phyloP scores from a whole-genome alignment of 371 early-diverging fungal genomes.

The Syncephalastrum contaminatum region DNA sequence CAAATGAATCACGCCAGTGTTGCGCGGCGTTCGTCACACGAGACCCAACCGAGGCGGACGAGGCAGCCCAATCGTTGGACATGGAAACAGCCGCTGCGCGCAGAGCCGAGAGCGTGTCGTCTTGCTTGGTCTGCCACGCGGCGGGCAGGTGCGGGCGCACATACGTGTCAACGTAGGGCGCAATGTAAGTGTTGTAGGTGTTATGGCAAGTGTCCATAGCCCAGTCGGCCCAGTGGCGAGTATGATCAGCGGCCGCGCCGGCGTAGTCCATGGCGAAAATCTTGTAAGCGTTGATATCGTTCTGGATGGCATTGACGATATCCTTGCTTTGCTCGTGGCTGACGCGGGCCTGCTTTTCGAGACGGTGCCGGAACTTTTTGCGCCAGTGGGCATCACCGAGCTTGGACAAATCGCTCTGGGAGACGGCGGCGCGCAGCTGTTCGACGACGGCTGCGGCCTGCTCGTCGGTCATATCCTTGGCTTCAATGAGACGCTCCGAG shows the following conservation, averaged over 20 bases:
- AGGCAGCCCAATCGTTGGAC: slow-evolving; percentile 11
- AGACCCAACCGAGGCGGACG: slow-evolving; percentile 9
- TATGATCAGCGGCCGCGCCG: slow-evolving; percentile 21
- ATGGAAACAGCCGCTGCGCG: slow-evolving; percentile 14
- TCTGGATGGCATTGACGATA: slow-evolving; percentile 21
- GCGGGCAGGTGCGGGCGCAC: too few species aligned
- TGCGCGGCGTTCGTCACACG: slow-evolving; percentile 22
- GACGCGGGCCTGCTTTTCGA: slow-evolving; percentile 32
- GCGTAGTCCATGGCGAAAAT: slow-evolving; percentile 47
- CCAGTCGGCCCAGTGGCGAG: slow-evolving; percentile 21
- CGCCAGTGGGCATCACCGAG: slow-evolving; percentile 36
- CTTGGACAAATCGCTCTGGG: slow-evolving; percentile 26
- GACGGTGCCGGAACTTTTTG: slow-evolving; percentile 24
- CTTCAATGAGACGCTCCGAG: slow-evolving; percentile 23
- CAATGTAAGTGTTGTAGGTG: too few species aligned
- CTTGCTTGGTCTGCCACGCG: too few species aligned
- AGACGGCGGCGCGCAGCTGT: slow-evolving; percentile 26
- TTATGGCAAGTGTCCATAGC: too few species aligned
- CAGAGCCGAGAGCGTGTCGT: background rate
- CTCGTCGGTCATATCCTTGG: slow-evolving; percentile 30
- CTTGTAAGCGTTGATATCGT: slow-evolving; percentile 45
- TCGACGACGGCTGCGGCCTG: slow-evolving; percentile 24
- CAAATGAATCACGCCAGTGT: slow-evolving; percentile 28
- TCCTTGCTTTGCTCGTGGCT: slow-evolving; percentile 28
- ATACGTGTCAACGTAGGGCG: too few species aligned